Conservation (phyloP, 495 filamentous ascomycete species). For the Penicillium paradoxum region DNA sequence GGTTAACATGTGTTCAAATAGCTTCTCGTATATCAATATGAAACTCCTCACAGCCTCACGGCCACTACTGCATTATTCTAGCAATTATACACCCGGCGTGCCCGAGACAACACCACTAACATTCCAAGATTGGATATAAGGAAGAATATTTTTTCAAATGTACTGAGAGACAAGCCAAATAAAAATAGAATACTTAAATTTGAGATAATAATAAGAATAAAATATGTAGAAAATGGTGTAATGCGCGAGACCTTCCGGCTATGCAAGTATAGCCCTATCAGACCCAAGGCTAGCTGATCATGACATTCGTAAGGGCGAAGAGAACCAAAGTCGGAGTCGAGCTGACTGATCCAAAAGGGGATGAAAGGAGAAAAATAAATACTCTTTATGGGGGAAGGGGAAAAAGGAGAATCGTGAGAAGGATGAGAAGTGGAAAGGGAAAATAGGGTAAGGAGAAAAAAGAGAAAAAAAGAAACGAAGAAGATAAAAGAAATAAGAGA, state of each 20-base stretch:
- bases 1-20: not conserved
- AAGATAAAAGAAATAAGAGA: not conserved
- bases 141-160: no score
- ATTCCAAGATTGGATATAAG: no score
- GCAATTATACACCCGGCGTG: not conserved
- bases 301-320: not conserved
- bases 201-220: not conserved
- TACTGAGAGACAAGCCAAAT: no score
- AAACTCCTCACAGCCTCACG: not conserved
- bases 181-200: no score
- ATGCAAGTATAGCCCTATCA: not conserved
- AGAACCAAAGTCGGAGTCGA: not conserved
- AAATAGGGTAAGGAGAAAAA: not conserved
- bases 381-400: not conserved
- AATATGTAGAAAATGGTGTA: not conserved
- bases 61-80: not conserved
- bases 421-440: not conserved
- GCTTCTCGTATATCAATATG: not conserved
- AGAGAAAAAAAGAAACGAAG: not conserved
- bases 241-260: not conserved
- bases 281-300: not conserved
- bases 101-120: not conserved
- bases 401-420: not conserved
- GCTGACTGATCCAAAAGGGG: not conserved
- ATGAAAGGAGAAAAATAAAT: not conserved